Conservation (phyloP, 306 rosid genomes). For the Cucurbita ficifolia region DNA sequence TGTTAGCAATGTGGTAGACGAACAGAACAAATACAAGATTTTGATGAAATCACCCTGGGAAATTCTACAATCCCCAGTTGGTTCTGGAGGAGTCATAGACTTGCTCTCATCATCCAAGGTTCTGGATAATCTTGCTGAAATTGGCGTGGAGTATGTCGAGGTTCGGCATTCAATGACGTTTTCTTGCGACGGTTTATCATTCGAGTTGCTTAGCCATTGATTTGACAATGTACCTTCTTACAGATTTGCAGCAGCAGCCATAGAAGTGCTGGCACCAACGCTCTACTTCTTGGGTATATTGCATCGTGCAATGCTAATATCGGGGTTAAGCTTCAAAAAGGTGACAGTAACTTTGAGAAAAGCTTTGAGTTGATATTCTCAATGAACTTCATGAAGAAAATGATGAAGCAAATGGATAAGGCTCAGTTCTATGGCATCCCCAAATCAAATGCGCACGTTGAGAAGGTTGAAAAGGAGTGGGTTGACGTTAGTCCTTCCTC, state of each 20-base stretch:
- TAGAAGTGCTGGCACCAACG: conserved; percentile 29
- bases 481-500: conserved; percentile 43
- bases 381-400: conserved; percentile 33
- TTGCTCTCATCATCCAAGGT: conserved; percentile 47
- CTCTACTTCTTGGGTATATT: conserved; percentile 50
- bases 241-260: conserved; percentile 52
- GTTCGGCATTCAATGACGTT: conserved; percentile 13
- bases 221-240: conserved; percentile 12
- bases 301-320: conserved; percentile 29
- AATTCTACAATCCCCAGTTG: conserved; percentile 70
- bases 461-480: conserved; percentile 68
- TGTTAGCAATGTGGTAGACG: conserved; percentile 41
- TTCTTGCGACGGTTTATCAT: not conserved
- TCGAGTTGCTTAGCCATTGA: not conserved
- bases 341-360: conserved; percentile 24
- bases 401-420: conserved; percentile 38
- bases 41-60: conserved; percentile 94
- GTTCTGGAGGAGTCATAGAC: conserved; percentile 71
- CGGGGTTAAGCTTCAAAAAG: conserved; percentile 46
- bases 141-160: conserved; percentile 71
- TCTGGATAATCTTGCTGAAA: conserved; percentile 36
- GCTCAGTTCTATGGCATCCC: conserved; percentile 42
- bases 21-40: conserved; percentile 40
- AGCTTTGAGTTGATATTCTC: conserved; percentile 49
- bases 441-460: conserved; percentile 42